phyloP scores from a whole-genome alignment of 2,329 filamentous ascomycete species.

The Blastomyces emzantsi region DNA sequence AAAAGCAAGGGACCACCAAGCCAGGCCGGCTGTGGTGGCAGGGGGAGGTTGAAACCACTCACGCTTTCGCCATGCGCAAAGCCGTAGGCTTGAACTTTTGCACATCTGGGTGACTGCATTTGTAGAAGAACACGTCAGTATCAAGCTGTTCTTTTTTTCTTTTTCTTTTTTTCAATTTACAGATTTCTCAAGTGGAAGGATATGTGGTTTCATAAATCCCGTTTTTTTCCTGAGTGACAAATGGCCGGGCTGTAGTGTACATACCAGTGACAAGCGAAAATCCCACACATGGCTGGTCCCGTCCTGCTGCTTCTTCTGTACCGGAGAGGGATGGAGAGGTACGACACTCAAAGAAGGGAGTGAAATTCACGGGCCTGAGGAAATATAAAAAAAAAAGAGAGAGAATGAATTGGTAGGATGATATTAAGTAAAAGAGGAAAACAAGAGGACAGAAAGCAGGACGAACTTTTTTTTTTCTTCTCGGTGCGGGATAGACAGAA shows the following conservation, averaged over 20 bases:
- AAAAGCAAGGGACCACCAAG: background rate
- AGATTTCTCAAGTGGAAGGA: background rate
- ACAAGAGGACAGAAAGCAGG: background rate
- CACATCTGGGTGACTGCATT: slow-evolving; percentile 71
- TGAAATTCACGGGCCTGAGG: no score
- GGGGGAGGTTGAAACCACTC: slow-evolving; percentile 35
- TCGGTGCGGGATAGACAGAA: background rate
- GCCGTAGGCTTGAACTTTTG: slow-evolving; percentile 94
- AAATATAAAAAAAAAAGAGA: no score
- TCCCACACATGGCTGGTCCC: slow-evolving; percentile 75
- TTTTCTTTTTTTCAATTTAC: no score
- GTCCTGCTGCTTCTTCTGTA: background rate
- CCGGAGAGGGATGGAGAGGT: slow-evolving; percentile 18
- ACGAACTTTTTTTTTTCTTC: background rate
- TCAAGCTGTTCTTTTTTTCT: background rate
- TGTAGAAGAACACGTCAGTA: background rate
- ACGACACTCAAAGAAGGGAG: slow-evolving; percentile 16
- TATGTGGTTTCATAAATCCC: background rate
- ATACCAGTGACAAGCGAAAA: slow-evolving; percentile 90
- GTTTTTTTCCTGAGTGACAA: background rate
- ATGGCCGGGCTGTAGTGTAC: slow-evolving; percentile 27
- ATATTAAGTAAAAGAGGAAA: background rate
- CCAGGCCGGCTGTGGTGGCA: background rate
- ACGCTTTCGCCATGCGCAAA: slow-evolving; percentile 90
- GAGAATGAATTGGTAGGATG: background rate